Conservation (phyloP, 75 land plant genomes). For the Cupressus sempervirens region DNA sequence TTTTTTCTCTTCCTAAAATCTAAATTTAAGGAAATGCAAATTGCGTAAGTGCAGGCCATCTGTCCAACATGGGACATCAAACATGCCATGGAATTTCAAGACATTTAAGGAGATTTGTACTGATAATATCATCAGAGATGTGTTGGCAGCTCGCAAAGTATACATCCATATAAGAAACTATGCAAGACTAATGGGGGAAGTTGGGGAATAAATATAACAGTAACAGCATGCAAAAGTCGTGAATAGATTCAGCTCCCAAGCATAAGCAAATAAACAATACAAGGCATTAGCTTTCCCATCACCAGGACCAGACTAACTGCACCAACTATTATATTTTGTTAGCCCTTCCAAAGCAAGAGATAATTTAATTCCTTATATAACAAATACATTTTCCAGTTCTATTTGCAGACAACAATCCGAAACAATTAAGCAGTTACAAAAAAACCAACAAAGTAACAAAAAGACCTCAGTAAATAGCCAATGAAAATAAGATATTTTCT, state of each 20-base stretch:
- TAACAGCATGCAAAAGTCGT: neutral
- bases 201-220: neutral
- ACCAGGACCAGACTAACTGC: neutral
- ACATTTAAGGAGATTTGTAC: neutral
- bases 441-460: neutral
- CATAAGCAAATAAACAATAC: neutral
- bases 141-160: neutral
- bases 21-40: neutral
- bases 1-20: neutral
- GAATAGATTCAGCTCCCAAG: neutral
- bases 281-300: neutral
- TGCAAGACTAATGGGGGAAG: neutral
- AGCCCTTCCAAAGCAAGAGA: neutral
- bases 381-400: neutral
- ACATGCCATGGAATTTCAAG: neutral
- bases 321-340: neutral
- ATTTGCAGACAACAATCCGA: neutral
- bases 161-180: neutral
- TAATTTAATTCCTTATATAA: neutral
- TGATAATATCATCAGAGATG: neutral
- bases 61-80: neutral
- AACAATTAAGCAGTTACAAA: neutral
- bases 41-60: neutral
- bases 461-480: neutral
- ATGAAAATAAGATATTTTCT: neutral